phyloP scores from a whole-genome alignment of 1,284 basidiomycete species.

The Exsudoporus floridanus region DNA sequence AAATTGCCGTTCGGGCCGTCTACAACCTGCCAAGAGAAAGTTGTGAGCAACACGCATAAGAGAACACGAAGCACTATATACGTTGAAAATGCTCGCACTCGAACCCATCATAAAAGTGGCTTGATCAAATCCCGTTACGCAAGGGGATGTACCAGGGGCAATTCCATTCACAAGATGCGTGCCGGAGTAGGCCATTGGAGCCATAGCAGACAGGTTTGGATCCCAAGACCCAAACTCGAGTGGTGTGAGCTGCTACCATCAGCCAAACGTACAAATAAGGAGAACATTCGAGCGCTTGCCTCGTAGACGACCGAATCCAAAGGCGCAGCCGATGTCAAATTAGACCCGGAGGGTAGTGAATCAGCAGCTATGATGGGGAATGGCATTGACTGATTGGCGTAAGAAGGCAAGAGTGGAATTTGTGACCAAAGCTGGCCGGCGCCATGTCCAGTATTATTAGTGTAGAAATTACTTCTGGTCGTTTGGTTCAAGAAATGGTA shows the following conservation, averaged over 20 bases:
- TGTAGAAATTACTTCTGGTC: conserved; percentile 55
- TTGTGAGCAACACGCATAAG: background rate
- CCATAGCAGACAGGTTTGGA: conserved; percentile 58
- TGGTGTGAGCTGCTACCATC: conserved; percentile 52
- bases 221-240: conserved; percentile 70
- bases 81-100: conserved; percentile 64
- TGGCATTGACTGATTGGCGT: conserved; percentile 45
- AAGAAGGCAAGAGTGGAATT: conserved; percentile 48
- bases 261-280: background rate
- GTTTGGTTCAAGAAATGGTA: conserved; percentile 71
- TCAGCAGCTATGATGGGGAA: conserved; percentile 60
- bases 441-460: conserved; percentile 57
- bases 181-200: conserved; percentile 58
- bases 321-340: conserved; percentile 41
- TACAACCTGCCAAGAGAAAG: conserved; percentile 44
- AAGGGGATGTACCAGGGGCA: conserved; percentile 50
- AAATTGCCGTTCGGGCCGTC: conserved; percentile 47
- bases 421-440: conserved; percentile 66
- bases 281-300: conserved; percentile 33
- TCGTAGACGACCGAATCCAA: conserved; percentile 60
- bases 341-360: conserved; percentile 50
- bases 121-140: conserved; percentile 66
- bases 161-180: conserved; percentile 55
- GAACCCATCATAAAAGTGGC: conserved; percentile 65
- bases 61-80: conserved; percentile 26